Base-by-base conservation (phyloP, 163 green algal genomes). In the Scenedesmus sp. region DNA sequence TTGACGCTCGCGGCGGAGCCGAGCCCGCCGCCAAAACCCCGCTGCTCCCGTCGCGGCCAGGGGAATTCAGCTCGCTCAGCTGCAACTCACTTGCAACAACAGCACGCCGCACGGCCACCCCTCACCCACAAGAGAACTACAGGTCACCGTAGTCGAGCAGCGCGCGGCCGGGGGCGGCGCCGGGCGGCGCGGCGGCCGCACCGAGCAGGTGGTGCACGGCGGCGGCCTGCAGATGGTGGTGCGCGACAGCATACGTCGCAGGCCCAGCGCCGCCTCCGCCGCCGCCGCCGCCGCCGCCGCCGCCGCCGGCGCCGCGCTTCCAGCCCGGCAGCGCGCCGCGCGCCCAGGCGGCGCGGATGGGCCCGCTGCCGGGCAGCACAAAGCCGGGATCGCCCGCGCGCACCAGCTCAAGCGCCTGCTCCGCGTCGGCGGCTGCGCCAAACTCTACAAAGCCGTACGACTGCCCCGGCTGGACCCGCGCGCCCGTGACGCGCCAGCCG, bases 341-440 rank as follows among this genome's bases (percentile, higher is more conserved):
- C 3, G 71, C 71, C 58, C 58, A 72, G 29, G 57, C 71, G 33
- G 71, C 71, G 17, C 71, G 58, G 20, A 80, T 80, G 15, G 44
- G 56, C 28, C 14, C 71, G 20, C 71, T 22, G 4, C 10, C 2
- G 22, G 29, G 33, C 18, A 36, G 39, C 45, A 42, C 71, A 80
- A 80, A 80, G 36, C 69, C 56, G 1, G 71, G 57, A 80, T 72
- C 71, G 53, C 53, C 39, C 39, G 39, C 39, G 10, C 39, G 39
- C 39, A 47, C 10, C 7, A 6, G 10, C 39, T 15, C 39, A 47
- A 47, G 7, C 39, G 39, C 39, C 7, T 47, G 39, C 39, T 10
- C 53, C 22, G 10, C 53, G 22, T 11, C 53, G n/a, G 6, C 53
- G 24, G 6, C 53, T 34, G 53, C 24, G 14, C 9, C 53, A 6